Base-by-base conservation (phyloP, 2,329 filamentous ascomycete genomes). In the Ophiostoma quercus region DNA sequence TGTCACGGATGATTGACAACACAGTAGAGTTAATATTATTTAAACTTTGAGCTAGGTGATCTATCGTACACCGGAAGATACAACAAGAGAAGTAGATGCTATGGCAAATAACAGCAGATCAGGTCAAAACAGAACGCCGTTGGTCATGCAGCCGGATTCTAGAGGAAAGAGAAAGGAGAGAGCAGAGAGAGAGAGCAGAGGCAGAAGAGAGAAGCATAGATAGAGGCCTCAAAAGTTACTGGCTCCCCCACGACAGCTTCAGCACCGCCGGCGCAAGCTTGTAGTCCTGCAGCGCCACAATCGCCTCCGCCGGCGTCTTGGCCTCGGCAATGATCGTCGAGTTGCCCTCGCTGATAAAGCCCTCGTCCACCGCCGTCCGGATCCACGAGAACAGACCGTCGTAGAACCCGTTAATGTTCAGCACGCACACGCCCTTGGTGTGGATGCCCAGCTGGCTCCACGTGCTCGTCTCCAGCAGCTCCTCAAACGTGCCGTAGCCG, bases 371-470 rank as follows among this genome's bases (percentile, higher is more conserved):
- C 9, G 91, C 89, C 73, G 87, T 91, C 76, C 85, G 83, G 71
- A 97, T 87, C 94, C 94, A 97, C 67, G 85, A 80, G 71, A 97
- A 79, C 72, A 99, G 82, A 0, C 93, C 93, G 78, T 96, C 90
- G 87, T 94, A 99, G 80, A 96, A 98, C 0, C 93, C 92, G 69
- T 94, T 88, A 34, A 97, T 85, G 78, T 98, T 98, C 74, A 92
- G 87, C 67, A 97, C 82, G 69, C 94, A 88, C 65, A 98, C 88
- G 3, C 90, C 91, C 67, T 85, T 84, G 75, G 84, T 84, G 80
- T 98, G 95, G 74, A 99, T 98, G 0, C 95, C 94, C 67, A 99
- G 81, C 82, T 98, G 95, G 79, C 97, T 98, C 94, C 95, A 99
- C 12, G 92, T 96, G 34, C 88, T 89, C 2, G 92, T 88, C 82